Evolutionary conservation across 2,329 filamentous ascomycete species (phyloP).

Genomic region (Apiospora pterosperma): DNA sequence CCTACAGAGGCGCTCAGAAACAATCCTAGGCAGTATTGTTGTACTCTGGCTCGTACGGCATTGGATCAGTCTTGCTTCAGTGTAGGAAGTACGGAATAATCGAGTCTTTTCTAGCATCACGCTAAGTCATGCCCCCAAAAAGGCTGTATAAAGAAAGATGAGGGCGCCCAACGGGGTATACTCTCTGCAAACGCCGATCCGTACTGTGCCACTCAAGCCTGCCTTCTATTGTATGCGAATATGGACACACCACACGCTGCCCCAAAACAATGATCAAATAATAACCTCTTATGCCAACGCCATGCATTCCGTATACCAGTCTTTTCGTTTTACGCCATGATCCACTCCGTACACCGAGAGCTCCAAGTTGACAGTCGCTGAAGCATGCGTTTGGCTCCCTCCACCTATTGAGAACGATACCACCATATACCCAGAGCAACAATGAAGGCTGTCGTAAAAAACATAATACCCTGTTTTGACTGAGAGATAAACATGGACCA

Average conservation of each 20-base stretch:
- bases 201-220: not conserved
- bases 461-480: conserved; percentile 46
- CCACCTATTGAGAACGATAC: conserved; percentile 25
- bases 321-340: not conserved
- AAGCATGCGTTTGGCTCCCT: not conserved
- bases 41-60: not conserved
- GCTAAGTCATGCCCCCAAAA: not conserved
- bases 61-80: not conserved
- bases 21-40: too few species aligned
- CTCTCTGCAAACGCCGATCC: not conserved
- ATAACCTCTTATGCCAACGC: not conserved
- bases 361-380: not conserved
- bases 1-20: too few species aligned
- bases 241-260: not conserved
- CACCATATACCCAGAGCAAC: conserved; percentile 44
- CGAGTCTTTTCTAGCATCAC: not conserved
- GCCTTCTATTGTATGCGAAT: not conserved
- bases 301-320: not conserved
- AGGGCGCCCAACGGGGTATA: not conserved
- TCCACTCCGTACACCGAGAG: not conserved
- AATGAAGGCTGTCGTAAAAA: conserved; percentile 40
- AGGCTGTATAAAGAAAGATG: not conserved
- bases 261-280: not conserved
- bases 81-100: not conserved
- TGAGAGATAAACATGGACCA: conserved; percentile 54